Evolutionary conservation across 805 yeast species (phyloP).

Genomic region (Starmerella sirachaensis): DNA sequence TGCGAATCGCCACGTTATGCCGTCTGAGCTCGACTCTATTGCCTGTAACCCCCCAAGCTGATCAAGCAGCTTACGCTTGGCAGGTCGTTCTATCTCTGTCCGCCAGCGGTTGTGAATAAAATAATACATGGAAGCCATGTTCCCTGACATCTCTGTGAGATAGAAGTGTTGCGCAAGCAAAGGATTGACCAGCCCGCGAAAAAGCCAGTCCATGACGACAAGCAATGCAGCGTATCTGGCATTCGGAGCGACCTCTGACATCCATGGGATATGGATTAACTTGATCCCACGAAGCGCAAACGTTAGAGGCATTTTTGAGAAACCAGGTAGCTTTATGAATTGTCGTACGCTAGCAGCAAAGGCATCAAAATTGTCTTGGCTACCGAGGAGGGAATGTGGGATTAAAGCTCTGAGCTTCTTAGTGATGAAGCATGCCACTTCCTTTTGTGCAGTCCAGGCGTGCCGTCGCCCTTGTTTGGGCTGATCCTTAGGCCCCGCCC

Average conservation of each 20-base stretch:
- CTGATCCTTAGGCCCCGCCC: neutral
- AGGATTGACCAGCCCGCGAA: conserved; percentile 35
- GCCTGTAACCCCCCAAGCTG: conserved; percentile 34
- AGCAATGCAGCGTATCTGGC: conserved; percentile 31
- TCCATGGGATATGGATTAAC: conserved; percentile 44
- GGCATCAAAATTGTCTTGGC: conserved; percentile 1
- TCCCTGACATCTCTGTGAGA: conserved; percentile 41
- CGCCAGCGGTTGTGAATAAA: conserved; percentile 21
- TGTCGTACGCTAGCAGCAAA: neutral
- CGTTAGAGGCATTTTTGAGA: neutral
- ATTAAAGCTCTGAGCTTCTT: neutral
- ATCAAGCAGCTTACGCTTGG: conserved; percentile 21
- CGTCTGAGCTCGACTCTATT: conserved; percentile 30
- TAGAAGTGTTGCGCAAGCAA: conserved; percentile 49
- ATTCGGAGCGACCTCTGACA: conserved; percentile 23
- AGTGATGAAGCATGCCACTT: conserved; percentile 1
- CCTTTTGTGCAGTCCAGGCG: conserved; percentile 3
- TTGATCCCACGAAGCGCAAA: conserved; percentile 30
- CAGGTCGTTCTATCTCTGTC: conserved; percentile 33
- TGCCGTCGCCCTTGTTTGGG: too few relatives aligned
- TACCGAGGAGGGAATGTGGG: conserved; percentile 6
- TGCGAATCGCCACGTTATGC: conserved; percentile 31
- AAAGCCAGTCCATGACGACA: conserved; percentile 48
- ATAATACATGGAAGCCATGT: conserved; percentile 11
- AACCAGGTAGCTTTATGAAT: conserved; percentile 8